A percentile compares a stretch with the other conserved stretches of the same genome.
These are phyloP conservation scores for Auriscalpium orientale DNA, from an alignment of 768 basidiomycete genomes.

Conservation along the genomic window DNA sequence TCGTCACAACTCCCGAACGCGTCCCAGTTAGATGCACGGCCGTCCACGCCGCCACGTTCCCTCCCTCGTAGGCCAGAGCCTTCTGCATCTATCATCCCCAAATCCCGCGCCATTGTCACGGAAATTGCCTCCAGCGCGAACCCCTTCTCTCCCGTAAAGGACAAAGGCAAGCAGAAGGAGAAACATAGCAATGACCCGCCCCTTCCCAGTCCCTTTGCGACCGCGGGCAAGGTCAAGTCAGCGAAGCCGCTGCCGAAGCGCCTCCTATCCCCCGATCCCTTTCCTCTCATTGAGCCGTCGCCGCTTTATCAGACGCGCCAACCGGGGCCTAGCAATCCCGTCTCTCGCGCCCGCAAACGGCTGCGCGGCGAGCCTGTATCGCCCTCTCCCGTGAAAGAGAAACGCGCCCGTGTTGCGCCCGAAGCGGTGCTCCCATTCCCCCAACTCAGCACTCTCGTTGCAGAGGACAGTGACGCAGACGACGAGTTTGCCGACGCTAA, in stretches of 20 bases:
- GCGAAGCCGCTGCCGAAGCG: constrained; percentile 17
- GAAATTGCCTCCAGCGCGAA: constrained; percentile 54
- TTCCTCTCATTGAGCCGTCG: constrained; percentile 27
- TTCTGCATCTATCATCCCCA: constrained; percentile 35
- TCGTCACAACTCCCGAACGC: constrained; percentile 18
- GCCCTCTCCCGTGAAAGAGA: constrained; percentile 73
- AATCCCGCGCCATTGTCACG: constrained; percentile 43
- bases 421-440: constrained; percentile 33
- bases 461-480: constrained; percentile 25
- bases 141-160: constrained; percentile 75
- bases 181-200: constrained; percentile 1
- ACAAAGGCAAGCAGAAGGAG: constrained; percentile 42
- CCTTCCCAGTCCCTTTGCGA: constrained; percentile 37
- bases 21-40: constrained; percentile 25
- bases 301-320: constrained; percentile 9
- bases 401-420: constrained; percentile 50
- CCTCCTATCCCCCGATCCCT: constrained; percentile 34
- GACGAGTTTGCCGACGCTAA: constrained; percentile 25
- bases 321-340: constrained; percentile 26
- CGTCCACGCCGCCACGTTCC: constrained; percentile 28
- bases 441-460: constrained; percentile 20
- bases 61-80: constrained; percentile 20
- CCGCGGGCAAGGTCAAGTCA: constrained; percentile 28
- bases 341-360: constrained; percentile 70
- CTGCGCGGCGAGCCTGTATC: constrained; percentile 79